A percentile compares a stretch with the other conserved stretches of the same genome.
Evolutionary conservation across 2,329 filamentous ascomycete species (phyloP).

Genomic region (Microdochium bolleyi): DNA sequence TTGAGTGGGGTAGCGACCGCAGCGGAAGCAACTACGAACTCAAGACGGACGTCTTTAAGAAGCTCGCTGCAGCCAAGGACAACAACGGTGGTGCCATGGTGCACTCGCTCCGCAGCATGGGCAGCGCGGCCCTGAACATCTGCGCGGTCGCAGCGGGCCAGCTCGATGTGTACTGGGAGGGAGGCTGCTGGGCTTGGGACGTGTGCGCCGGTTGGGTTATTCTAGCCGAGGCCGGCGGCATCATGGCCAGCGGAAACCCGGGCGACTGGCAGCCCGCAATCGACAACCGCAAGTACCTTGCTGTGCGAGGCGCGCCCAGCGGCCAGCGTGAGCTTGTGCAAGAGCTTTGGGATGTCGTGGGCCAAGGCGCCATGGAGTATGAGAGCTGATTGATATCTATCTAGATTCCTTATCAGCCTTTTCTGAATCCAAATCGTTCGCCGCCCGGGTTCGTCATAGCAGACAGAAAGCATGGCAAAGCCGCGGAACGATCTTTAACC

Average conservation of each 20-base stretch:
- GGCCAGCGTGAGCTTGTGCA: slow-evolving; percentile 56
- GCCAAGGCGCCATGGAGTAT: slow-evolving; percentile 44
- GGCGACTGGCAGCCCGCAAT: slow-evolving; percentile 60
- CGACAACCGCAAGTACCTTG: slow-evolving; percentile 54
- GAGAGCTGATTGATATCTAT: slow-evolving; percentile 9
- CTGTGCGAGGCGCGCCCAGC: slow-evolving; percentile 49
- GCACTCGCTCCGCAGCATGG: slow-evolving; percentile 62
- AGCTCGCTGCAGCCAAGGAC: slow-evolving; percentile 48
- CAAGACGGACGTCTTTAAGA: slow-evolving; percentile 59
- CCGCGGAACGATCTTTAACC: background rate
- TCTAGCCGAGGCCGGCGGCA: slow-evolving; percentile 64
- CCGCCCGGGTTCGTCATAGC: background rate
- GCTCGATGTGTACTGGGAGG: slow-evolving; percentile 74
- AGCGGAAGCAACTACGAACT: slow-evolving; percentile 63
- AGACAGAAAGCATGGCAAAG: background rate
- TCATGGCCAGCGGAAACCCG: slow-evolving; percentile 65
- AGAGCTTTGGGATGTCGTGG: slow-evolving; percentile 56
- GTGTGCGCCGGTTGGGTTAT: slow-evolving; percentile 78
- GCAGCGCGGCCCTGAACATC: slow-evolving; percentile 68
- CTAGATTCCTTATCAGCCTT: background rate
- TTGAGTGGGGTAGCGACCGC: slow-evolving; percentile 68
- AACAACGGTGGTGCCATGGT: slow-evolving; percentile 63
- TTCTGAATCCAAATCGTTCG: background rate
- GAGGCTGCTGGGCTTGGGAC: slow-evolving; percentile 80
- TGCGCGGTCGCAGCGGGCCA: slow-evolving; percentile 64